Conservation (phyloP, 352 stramenopile genomes). For the Pythium brachiatum region DNA sequence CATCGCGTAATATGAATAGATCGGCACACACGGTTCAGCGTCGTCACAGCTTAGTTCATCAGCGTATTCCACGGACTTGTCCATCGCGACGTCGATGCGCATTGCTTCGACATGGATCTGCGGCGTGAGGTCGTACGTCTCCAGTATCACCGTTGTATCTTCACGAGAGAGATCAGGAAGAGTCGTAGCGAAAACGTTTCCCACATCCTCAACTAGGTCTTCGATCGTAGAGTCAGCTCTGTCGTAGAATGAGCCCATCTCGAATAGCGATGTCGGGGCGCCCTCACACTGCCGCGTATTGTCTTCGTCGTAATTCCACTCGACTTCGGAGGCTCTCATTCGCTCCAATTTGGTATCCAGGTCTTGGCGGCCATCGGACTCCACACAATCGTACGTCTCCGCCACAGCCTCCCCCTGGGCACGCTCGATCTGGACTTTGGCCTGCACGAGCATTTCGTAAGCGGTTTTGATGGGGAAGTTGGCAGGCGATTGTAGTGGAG, state of each 20-base stretch:
- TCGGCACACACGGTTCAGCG: slow-evolving; percentile 6
- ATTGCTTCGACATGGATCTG: slow-evolving; percentile 18
- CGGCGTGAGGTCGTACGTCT: slow-evolving; percentile 17
- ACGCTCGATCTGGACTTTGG: slow-evolving; percentile 39
- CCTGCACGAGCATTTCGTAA: slow-evolving; percentile 41
- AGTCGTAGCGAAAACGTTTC: slow-evolving; percentile 1
- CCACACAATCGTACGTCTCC: slow-evolving; percentile 36
- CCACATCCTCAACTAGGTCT: slow-evolving; percentile 1
- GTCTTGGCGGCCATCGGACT: slow-evolving; percentile 33
- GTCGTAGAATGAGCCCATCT: slow-evolving; percentile 25
- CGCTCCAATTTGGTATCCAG: slow-evolving; percentile 29
- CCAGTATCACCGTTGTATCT: slow-evolving; percentile 8
- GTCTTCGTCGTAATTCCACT: slow-evolving; percentile 31
- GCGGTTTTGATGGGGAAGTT: slow-evolving; percentile 19
- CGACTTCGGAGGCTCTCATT: slow-evolving; percentile 4
- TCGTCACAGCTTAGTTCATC: neutral
- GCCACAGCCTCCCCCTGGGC: slow-evolving; percentile 31
- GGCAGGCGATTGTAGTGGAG: neutral
- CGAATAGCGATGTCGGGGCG: slow-evolving; percentile 32
- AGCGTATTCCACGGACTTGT: slow-evolving; percentile 3
- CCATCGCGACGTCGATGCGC: slow-evolving; percentile 15
- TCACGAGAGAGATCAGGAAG: neutral
- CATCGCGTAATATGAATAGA: slow-evolving; percentile 28
- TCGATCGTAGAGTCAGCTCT: neutral
- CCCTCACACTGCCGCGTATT: slow-evolving; percentile 42